phyloP scores from a whole-genome alignment of 352 stramenopile species.

The Plasmopara viticola region DNA sequence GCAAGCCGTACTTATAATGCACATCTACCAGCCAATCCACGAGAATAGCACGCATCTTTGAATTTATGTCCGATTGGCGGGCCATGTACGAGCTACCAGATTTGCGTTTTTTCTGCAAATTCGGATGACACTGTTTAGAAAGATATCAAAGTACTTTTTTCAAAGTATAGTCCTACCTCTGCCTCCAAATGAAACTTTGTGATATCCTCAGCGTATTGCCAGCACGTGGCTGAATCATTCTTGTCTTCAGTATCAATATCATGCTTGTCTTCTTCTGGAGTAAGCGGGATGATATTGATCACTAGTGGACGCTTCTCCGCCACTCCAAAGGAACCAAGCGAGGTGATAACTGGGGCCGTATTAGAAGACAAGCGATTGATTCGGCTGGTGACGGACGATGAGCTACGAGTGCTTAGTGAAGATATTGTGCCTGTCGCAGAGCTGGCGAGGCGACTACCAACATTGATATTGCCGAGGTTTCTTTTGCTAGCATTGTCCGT shows the following conservation, averaged over 20 bases:
- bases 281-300: conserved; percentile 14
- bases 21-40: conserved; percentile 98
- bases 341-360: conserved; percentile 29
- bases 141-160: background rate
- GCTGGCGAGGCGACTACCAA: conserved; percentile 14
- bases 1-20: conserved; percentile 76
- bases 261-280: conserved; percentile 26
- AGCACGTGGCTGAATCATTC: conserved; percentile 50
- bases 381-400: conserved; percentile 19
- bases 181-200: conserved; percentile 69
- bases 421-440: conserved; percentile 3
- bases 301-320: conserved; percentile 24
- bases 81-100: conserved; percentile 67
- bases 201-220: conserved; percentile 81
- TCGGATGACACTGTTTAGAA: conserved; percentile 4
- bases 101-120: conserved; percentile 48
- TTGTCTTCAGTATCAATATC: conserved; percentile 79
- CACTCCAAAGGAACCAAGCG: conserved; percentile 31
- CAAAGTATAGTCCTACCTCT: conserved; percentile 30
- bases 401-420: conserved; percentile 11
- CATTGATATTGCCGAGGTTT: conserved; percentile 19
- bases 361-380: conserved; percentile 20
- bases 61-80: conserved; percentile 96
- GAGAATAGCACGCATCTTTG: conserved; percentile 98
- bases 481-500: conserved; percentile 18